A percentile compares a stretch with the other conserved stretches of the same genome.
Evolutionary conservation across 2,329 filamentous ascomycete species (phyloP).

Genomic region (Rhexocercosporidium sp.): DNA sequence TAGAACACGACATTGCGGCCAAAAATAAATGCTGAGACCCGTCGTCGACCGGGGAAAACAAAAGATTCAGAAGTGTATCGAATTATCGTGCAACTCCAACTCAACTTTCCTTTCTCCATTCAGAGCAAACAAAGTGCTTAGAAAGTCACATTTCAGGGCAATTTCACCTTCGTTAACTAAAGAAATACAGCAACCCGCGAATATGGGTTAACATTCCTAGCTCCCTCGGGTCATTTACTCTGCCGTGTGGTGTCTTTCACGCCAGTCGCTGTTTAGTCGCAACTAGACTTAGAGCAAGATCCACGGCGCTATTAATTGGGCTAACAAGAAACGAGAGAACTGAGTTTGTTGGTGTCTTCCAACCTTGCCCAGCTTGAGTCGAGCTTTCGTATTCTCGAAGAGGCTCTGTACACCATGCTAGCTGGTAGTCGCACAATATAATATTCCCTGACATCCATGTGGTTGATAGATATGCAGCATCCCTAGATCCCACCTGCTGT

Average conservation of each 20-base stretch:
- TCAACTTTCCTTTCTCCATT: background rate
- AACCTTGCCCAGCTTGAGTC: background rate
- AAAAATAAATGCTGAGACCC: background rate
- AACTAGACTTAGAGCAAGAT: background rate
- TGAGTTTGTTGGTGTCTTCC: background rate
- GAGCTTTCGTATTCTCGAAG: background rate
- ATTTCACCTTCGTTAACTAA: background rate
- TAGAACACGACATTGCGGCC: background rate
- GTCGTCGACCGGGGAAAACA: background rate
- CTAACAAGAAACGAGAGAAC: background rate
- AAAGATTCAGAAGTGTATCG: background rate
- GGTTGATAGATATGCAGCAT: background rate
- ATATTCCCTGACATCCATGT: constrained; percentile 3
- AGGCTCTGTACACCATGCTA: background rate
- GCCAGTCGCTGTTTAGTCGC: background rate
- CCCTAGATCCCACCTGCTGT: background rate
- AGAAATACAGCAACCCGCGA: background rate
- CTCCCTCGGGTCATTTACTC: background rate
- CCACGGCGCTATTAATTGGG: background rate
- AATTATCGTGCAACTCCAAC: background rate
- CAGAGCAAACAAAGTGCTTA: background rate
- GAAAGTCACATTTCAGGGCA: background rate
- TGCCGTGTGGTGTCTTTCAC: background rate
- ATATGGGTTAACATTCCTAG: background rate
- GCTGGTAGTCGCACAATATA: background rate